A percentile compares a stretch with the other conserved stretches of the same genome.
phyloP scores from a whole-genome alignment of 805 yeast species.

The Nakazawaea wickerhamii region DNA sequence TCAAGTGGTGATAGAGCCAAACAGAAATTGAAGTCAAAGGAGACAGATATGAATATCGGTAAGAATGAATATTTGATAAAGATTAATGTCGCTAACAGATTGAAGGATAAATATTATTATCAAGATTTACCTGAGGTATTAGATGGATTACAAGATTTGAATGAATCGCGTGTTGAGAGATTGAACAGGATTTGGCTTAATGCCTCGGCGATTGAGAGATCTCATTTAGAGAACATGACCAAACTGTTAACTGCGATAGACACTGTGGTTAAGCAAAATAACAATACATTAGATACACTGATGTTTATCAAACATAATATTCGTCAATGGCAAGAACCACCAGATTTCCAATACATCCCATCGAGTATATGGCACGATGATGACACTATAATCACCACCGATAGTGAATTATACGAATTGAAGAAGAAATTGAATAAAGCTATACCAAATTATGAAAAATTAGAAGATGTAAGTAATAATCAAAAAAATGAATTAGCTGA shows the following conservation, averaged over 20 bases:
- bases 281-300: slow-evolving; percentile 69
- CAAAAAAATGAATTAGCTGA: slow-evolving; percentile 47
- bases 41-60: slow-evolving; percentile 78
- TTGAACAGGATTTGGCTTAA: slow-evolving; percentile 62
- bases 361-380: slow-evolving; percentile 97
- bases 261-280: slow-evolving; percentile 59
- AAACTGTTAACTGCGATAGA: slow-evolving; percentile 45
- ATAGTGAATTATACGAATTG: slow-evolving; percentile 52
- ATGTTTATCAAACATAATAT: slow-evolving; percentile 91
- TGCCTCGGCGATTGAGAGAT: slow-evolving; percentile 57
- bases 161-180: slow-evolving; percentile 69
- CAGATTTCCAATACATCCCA: slow-evolving; percentile 79
- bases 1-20: slow-evolving; percentile 42
- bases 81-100: slow-evolving; percentile 79
- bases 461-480: slow-evolving; percentile 37
- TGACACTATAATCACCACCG: slow-evolving; percentile 59
- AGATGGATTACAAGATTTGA: slow-evolving; percentile 78
- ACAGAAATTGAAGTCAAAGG: slow-evolving; percentile 53
- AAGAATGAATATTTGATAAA: slow-evolving; percentile 80
- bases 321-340: slow-evolving; percentile 76
- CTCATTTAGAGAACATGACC: slow-evolving; percentile 33
- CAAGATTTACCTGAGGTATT: slow-evolving; percentile 91
- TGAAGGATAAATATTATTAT: slow-evolving; percentile 87
- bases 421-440: slow-evolving; percentile 43
- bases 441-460: slow-evolving; percentile 31